Percentiles rank a stretch among this genome's conserved stretches.
These are phyloP conservation scores for Mesembryanthemum crystallinum DNA, from an alignment of 148 eudicot genomes.

Conservation along the genomic window DNA sequence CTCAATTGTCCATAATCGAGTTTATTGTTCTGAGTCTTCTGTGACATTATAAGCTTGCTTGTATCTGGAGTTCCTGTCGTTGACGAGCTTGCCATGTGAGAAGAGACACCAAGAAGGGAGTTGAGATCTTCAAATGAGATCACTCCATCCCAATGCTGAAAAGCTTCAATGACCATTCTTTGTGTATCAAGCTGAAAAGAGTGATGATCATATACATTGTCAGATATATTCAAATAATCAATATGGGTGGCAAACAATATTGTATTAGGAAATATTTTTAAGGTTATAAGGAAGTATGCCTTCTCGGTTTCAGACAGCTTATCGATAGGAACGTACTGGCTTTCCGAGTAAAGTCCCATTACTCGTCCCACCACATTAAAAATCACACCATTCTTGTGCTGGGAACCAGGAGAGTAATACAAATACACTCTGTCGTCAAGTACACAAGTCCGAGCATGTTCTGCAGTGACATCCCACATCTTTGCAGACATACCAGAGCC, in stretches of 20 bases:
- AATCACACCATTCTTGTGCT: constrained; percentile 57
- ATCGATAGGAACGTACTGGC: constrained; percentile 50
- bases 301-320: constrained; percentile 68
- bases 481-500: constrained; percentile 82
- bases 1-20: constrained; percentile 38
- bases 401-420: constrained; percentile 47
- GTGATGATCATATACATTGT: background rate
- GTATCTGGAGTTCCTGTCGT: constrained; percentile 36
- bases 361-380: constrained; percentile 77
- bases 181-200: constrained; percentile 57
- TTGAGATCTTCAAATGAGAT: constrained; percentile 56
- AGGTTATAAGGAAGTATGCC: constrained; percentile 40
- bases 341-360: constrained; percentile 58
- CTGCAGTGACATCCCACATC: constrained; percentile 73
- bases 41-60: constrained; percentile 34
- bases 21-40: constrained; percentile 27
- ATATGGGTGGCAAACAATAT: background rate
- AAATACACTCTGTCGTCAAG: constrained; percentile 50
- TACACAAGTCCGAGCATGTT: constrained; percentile 69
- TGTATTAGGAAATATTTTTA: background rate
- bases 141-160: constrained; percentile 62
- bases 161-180: constrained; percentile 59
- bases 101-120: constrained; percentile 42
- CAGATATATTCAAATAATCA: constrained; percentile 13
- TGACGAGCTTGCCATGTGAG: constrained; percentile 34